Evolutionary conservation across 768 basidiomycete species (phyloP).

Genomic region (Mrakia frigida): DNA sequence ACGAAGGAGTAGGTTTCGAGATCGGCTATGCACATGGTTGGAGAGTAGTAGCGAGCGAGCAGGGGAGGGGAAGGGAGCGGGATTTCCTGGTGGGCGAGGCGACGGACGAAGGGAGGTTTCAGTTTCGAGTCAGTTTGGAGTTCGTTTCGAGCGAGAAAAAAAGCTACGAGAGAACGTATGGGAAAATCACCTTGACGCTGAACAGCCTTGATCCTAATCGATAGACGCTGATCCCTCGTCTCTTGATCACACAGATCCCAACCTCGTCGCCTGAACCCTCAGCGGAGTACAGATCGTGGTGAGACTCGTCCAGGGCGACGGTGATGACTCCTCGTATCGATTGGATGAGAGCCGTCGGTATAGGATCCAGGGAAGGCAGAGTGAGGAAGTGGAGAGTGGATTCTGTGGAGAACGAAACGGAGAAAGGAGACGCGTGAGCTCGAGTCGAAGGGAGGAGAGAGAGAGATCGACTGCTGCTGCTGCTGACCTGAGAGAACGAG

Average conservation of each 20-base stretch:
- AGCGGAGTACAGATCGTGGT: constrained; percentile 42
- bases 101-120: background rate
- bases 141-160: background rate
- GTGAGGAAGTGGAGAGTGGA: constrained; percentile 66
- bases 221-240: constrained; percentile 44
- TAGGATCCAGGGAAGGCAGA: constrained; percentile 70
- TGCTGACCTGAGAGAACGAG: constrained; percentile 68
- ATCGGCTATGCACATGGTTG: constrained; percentile 40
- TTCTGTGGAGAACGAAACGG: constrained; percentile 37
- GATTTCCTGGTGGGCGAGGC: constrained; percentile 40
- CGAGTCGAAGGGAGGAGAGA: background rate
- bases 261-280: constrained; percentile 38
- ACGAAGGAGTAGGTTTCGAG: constrained; percentile 31
- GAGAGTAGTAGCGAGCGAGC: constrained; percentile 33
- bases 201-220: constrained; percentile 34
- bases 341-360: constrained; percentile 57
- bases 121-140: background rate
- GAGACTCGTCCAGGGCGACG: constrained; percentile 72
- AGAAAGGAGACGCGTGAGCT: constrained; percentile 9
- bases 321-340: constrained; percentile 74
- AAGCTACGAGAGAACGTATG: background rate
- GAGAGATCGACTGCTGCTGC: background rate
- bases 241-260: constrained; percentile 43
- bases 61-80: constrained; percentile 42
- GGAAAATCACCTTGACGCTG: constrained; percentile 34